A percentile compares a stretch with the other conserved stretches of the same genome.
Evolutionary conservation across 805 yeast genomes (phyloP).

Genomic region (Myxozyma sirexii): DNA sequence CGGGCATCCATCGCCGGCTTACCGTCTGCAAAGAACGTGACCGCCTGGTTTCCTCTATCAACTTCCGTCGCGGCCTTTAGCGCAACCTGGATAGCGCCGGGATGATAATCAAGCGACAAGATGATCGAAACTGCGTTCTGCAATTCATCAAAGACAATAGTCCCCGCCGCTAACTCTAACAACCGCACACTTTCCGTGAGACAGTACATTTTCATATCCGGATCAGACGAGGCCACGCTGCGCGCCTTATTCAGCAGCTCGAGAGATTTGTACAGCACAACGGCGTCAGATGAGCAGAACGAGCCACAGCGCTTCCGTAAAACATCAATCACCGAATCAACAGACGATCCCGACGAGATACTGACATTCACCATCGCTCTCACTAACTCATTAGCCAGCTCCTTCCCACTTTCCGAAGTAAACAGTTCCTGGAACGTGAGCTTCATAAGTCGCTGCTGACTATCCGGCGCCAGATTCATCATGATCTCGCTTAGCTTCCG

Average conservation of each 20-base stretch:
- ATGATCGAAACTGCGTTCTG: slow-evolving; percentile 79
- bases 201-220: slow-evolving; percentile 66
- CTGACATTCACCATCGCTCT: slow-evolving; percentile 87
- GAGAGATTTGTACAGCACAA: slow-evolving; percentile 87
- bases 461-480: slow-evolving; percentile 65
- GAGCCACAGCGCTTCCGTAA: slow-evolving; percentile 92
- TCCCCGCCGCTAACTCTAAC: slow-evolving; percentile 77
- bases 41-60: slow-evolving; percentile 63
- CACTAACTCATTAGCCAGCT: slow-evolving; percentile 79
- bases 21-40: slow-evolving; percentile 59
- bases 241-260: slow-evolving; percentile 89
- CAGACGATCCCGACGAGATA: slow-evolving; percentile 88
- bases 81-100: slow-evolving; percentile 83
- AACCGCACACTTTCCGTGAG: slow-evolving; percentile 73
- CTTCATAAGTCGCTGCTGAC: slow-evolving; percentile 66
- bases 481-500: slow-evolving; percentile 54
- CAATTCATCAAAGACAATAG: slow-evolving; percentile 74
- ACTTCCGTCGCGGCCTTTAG: slow-evolving; percentile 72
- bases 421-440: slow-evolving; percentile 76
- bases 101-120: slow-evolving; percentile 73
- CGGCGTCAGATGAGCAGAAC: slow-evolving; percentile 92
- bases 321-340: slow-evolving; percentile 83
- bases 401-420: slow-evolving; percentile 64
- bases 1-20: slow-evolving; percentile 54
- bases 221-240: slow-evolving; percentile 65